phyloP scores from a whole-genome alignment of 805 yeast species.

The Starmerella tilneyi region DNA sequence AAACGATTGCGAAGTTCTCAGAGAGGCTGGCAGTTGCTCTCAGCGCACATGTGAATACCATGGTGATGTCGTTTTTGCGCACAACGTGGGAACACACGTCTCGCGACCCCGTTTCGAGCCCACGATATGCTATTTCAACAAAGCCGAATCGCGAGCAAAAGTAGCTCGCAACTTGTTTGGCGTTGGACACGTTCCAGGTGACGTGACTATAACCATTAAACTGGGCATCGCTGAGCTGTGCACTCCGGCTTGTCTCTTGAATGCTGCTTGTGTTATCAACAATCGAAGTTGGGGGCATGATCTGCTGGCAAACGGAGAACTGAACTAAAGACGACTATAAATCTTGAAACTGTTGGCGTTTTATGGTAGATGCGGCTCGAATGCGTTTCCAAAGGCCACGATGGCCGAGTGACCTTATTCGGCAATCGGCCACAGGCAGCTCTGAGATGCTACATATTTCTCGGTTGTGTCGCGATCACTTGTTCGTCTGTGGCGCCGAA shows the following conservation, averaged over 20 bases:
- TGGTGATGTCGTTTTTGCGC: conserved; percentile 42
- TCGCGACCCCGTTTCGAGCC: conserved; percentile 59
- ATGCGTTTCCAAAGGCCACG: too few relatives aligned
- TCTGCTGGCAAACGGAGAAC: too few relatives aligned
- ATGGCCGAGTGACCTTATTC: too few relatives aligned
- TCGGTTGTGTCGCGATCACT: too few relatives aligned
- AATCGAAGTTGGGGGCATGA: not conserved
- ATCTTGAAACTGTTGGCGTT: too few relatives aligned
- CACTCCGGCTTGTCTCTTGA: not conserved
- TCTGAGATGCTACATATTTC: too few relatives aligned
- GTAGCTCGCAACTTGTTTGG: conserved; percentile 50
- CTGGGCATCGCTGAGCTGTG: too few relatives aligned
- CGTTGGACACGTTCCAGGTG: conserved; percentile 64
- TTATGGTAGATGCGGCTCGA: too few relatives aligned
- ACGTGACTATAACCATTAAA: conserved; percentile 45
- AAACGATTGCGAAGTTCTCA: conserved; percentile 25
- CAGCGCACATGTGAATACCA: conserved; percentile 40
- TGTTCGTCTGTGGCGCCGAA: too few relatives aligned
- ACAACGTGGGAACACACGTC: conserved; percentile 51
- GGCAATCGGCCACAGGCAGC: too few relatives aligned
- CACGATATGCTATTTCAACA: conserved; percentile 48
- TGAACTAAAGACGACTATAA: too few relatives aligned
- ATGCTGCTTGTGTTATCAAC: not conserved
- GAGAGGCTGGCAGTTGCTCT: conserved; percentile 26
- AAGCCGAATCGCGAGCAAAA: conserved; percentile 55